Conservation (phyloP, 495 filamentous ascomycete genomes). For the Glutinoglossum americanum region DNA sequence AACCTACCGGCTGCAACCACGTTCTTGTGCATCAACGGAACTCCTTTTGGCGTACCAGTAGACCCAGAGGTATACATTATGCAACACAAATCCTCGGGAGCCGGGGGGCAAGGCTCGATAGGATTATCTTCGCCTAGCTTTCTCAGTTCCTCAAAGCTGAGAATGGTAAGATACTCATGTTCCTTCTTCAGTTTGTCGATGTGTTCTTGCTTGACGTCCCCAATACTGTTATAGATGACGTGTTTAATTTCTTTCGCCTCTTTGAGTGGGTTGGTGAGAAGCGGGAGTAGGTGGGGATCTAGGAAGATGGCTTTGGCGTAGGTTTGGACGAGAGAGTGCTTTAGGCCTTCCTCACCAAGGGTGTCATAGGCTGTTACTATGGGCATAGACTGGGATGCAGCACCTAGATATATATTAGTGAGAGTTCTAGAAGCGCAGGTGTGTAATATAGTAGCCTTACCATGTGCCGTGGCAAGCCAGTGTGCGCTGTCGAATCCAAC, state of each 20-base stretch:
- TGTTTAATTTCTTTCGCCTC: conserved; percentile 56
- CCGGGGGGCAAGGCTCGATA: conserved; percentile 59
- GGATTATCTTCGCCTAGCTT: conserved; percentile 69
- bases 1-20: conserved; percentile 68
- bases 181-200: conserved; percentile 58
- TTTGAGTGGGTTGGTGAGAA: conserved; percentile 59
- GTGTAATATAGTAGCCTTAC: conserved; percentile 12
- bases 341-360: conserved; percentile 77
- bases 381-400: conserved; percentile 76
- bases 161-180: conserved; percentile 44
- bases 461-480: conserved; percentile 61
- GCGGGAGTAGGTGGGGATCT: conserved; percentile 63
- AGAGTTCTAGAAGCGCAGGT: conserved; percentile 12
- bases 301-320: conserved; percentile 74
- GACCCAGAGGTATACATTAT: conserved; percentile 99
- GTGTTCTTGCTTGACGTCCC: conserved; percentile 53
- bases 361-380: conserved; percentile 98
- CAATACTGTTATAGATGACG: conserved; percentile 76
- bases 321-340: conserved; percentile 79
- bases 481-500: conserved; percentile 27
- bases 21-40: conserved; percentile 71
- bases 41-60: conserved; percentile 92
- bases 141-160: conserved; percentile 69
- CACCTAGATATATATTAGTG: conserved; percentile 15
- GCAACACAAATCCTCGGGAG: conserved; percentile 75